phyloP scores from a whole-genome alignment of 2,329 filamentous ascomycete genomes.

The Aspergillus sp. region DNA sequence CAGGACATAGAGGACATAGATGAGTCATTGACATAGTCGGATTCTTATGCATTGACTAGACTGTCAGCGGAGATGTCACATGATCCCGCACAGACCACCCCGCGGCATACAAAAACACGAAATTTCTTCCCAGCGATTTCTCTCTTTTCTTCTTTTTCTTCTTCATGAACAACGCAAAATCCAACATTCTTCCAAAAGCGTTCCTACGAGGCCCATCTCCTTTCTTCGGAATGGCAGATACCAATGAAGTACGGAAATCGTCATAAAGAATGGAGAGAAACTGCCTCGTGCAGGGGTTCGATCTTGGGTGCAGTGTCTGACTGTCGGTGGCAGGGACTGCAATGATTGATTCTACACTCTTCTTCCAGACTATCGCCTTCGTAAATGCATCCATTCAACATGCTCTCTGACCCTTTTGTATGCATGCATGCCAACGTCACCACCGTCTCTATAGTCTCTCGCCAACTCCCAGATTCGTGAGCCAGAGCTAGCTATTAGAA shows the following conservation, averaged over 20 bases:
- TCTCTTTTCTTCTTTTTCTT: constrained; percentile 35
- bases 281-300: constrained; percentile 40
- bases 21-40: too few relatives aligned
- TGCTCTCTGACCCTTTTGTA: too few relatives aligned
- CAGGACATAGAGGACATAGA: too few relatives aligned
- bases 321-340: constrained; percentile 53
- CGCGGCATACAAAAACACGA: neutral
- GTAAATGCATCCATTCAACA: neutral
- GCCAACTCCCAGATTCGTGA: neutral
- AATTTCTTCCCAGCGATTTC: constrained; percentile 17
- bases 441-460: too few relatives aligned
- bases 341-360: constrained; percentile 58
- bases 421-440: too few relatives aligned
- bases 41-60: too few relatives aligned
- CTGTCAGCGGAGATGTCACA: too few relatives aligned
- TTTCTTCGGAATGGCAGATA: constrained; percentile 27
- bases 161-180: constrained; percentile 58
- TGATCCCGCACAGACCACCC: constrained; percentile 15
- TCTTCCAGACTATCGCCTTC: neutral
- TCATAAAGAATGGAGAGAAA: constrained; percentile 57
- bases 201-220: constrained; percentile 51
- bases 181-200: constrained; percentile 57
- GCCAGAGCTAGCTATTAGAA: neutral
- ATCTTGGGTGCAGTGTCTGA: constrained; percentile 60
- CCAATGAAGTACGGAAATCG: constrained; percentile 60